Evolutionary conservation across 2,329 filamentous ascomycete species (phyloP), one percentile per base, ranked within the genome.

Genomic region (Gyromitra esculenta): DNA sequence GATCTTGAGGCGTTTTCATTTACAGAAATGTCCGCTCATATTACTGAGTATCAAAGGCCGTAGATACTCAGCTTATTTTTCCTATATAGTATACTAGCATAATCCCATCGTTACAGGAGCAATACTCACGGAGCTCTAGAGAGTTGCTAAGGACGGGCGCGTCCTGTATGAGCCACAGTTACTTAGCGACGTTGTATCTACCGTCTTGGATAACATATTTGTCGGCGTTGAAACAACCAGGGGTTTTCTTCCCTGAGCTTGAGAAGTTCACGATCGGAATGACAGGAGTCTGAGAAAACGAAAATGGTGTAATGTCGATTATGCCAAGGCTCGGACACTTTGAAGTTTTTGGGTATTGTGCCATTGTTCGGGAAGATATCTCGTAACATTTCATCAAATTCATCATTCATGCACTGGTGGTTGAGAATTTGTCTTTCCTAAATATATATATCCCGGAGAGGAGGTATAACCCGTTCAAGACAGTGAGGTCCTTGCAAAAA

Each of bases 1-100:
- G 54, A 57, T 57, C 35, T 5, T 57, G 13, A 15, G 54, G 25
- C 54, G 54, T 37, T 13, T 57, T 6, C 54, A 57, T n/a, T 57
- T 35, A 6, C 31, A 57, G 5, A n/a, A n/a, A 9, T 11, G 37
- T 6, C 25, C 54, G 1, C 31, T 57, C 31, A n/a, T 31, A 37
- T 35, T 31, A 37, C 31, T 57, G 5, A 2, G 54, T 2, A 57
- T 57, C 31, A 37, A 57, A n/a, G 31, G 54, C n/a, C 25, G 31
- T n/a, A 39, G 37, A 57, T 8, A 39, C 25, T 37, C 31, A n/a
- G 13, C 9, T 37, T 4, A 2, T n/a, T 57, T 57, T 6, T 37
- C 54, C 54, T 6, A 37, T 8, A 37, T n/a, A 13, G 25, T 37
- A 18, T 57, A 57, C 31, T 15, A 37, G 13, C 54, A 9, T 6